phyloP scores from a whole-genome alignment of 164 flowering plant species.

The Echeveria elegans region DNA sequence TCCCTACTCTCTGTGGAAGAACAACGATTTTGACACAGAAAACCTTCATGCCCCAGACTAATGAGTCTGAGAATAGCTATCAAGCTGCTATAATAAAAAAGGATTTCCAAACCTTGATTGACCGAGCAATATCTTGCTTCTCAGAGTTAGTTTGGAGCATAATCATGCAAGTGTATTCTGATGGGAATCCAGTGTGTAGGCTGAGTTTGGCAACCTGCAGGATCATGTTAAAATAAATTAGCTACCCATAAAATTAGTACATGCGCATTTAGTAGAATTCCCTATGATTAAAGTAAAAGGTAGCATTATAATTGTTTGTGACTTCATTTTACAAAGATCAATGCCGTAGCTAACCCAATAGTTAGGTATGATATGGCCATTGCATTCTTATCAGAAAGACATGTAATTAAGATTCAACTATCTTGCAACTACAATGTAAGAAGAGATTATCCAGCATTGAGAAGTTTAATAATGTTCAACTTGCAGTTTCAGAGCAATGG shows the following conservation, averaged over 20 bases:
- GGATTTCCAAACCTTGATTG: background rate
- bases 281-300: background rate
- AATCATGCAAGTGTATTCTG: slow-evolving; percentile 60
- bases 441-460: too few species aligned
- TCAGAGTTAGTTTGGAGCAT: slow-evolving; percentile 29
- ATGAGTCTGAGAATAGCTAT: too few species aligned
- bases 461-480: too few species aligned
- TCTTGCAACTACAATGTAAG: too few species aligned
- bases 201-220: slow-evolving; percentile 54
- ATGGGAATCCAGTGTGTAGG: slow-evolving; percentile 38
- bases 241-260: background rate
- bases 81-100: background rate
- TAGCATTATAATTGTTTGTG: background rate
- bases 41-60: background rate
- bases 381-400: background rate
- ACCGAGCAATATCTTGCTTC: slow-evolving; percentile 17
- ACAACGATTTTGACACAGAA: background rate
- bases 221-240: background rate
- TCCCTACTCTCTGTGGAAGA: slow-evolving; percentile 11
- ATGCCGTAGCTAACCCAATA: too few species aligned
- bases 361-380: too few species aligned
- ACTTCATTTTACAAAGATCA: background rate
- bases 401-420: too few species aligned
- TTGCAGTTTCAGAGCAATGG: too few species aligned
- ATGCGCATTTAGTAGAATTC: background rate